A percentile compares a stretch with the other conserved stretches of the same genome.
Conservation (phyloP, 352 stramenopile species). For the Phytophthora multivora region DNA sequence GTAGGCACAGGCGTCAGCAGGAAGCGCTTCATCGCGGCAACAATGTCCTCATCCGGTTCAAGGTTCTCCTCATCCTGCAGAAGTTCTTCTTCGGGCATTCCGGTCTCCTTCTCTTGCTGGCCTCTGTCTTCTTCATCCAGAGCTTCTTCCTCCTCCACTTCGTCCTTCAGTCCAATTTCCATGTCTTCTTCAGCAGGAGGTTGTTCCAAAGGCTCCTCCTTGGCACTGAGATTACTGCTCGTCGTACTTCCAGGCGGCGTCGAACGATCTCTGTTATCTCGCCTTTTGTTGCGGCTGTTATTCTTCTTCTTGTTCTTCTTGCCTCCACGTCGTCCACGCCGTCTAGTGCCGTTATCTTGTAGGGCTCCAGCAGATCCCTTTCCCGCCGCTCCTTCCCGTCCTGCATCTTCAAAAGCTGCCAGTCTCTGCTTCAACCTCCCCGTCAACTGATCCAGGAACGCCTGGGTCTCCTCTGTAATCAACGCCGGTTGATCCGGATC, state of each 20-base stretch:
- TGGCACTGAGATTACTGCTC: constrained; percentile 14
- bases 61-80: constrained; percentile 16
- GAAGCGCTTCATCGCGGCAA: constrained; percentile 47
- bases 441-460: constrained; percentile 44
- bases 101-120: constrained; percentile 10
- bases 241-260: constrained; percentile 19
- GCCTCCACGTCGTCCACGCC: constrained; percentile 29
- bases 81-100: constrained; percentile 12
- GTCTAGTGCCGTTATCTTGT: constrained; percentile 24
- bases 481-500: constrained; percentile 33
- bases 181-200: constrained; percentile 14
- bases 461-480: constrained; percentile 49
- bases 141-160: constrained; percentile 23
- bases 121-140: constrained; percentile 23
- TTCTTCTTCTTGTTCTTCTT: constrained; percentile 47
- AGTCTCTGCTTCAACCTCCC: constrained; percentile 32
- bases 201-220: constrained; percentile 23
- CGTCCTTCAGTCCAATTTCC: constrained; percentile 15
- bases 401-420: constrained; percentile 25
- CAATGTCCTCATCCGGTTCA: constrained; percentile 22
- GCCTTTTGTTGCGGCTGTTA: constrained; percentile 25
- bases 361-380: not conserved
- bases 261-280: constrained; percentile 13
- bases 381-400: not conserved
- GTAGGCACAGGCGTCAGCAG: constrained; percentile 34